phyloP scores from a whole-genome alignment of 768 basidiomycete species.

The Ramaria sp. region DNA sequence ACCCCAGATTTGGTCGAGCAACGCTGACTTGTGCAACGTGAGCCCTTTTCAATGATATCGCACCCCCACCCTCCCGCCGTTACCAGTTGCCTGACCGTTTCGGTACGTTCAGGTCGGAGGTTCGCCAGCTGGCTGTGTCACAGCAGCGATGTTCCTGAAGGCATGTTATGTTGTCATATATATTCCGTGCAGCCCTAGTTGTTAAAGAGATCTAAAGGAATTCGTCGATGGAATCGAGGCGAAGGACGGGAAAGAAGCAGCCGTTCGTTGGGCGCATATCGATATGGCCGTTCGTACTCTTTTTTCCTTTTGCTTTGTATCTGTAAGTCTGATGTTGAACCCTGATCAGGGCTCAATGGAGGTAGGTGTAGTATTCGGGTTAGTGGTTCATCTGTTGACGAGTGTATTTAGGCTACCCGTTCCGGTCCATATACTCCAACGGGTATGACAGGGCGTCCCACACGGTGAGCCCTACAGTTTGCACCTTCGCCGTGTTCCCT shows the following conservation, averaged over 20 bases:
- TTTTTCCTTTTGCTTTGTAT: constrained; percentile 12
- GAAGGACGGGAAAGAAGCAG: constrained; percentile 38
- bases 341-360: constrained; percentile 48
- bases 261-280: constrained; percentile 76
- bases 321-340: background rate
- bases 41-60: constrained; percentile 9
- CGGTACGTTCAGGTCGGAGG: constrained; percentile 48
- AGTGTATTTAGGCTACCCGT: constrained; percentile 32
- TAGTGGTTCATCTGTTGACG: background rate
- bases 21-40: constrained; percentile 77
- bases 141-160: constrained; percentile 83
- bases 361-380: constrained; percentile 23
- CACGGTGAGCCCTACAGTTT: constrained; percentile 41
- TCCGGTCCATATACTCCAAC: constrained; percentile 53
- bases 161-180: background rate
- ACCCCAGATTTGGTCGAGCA: constrained; percentile 64
- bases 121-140: constrained; percentile 58
- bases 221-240: constrained; percentile 69
- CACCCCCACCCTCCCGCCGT: background rate
- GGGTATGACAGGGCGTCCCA: constrained; percentile 75
- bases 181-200: background rate
- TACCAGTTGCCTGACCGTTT: background rate
- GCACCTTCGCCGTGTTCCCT: background rate
- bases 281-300: constrained; percentile 45
- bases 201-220: constrained; percentile 18